Evolutionary conservation across 495 filamentous ascomycete species (phyloP).

Genomic region (Parachaetomium inaequale): DNA sequence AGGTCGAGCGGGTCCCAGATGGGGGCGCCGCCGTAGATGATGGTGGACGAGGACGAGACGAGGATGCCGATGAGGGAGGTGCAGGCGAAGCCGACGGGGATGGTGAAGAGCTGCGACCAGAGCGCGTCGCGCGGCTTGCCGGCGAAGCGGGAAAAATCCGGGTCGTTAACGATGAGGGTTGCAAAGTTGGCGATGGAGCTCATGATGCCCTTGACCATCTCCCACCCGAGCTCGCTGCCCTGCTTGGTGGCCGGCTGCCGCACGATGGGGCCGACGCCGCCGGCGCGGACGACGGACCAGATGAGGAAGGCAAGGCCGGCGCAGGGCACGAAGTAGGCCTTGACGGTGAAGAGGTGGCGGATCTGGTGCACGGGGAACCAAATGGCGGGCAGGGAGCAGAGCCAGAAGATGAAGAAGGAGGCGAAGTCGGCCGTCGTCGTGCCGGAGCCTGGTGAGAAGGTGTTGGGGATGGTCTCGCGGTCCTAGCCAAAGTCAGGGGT

Average conservation of each 20-base stretch:
- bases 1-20: slow-evolving; percentile 88
- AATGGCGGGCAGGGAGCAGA: slow-evolving; percentile 73
- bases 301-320: slow-evolving; percentile 87
- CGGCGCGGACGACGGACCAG: slow-evolving; percentile 79
- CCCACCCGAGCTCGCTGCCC: slow-evolving; percentile 74
- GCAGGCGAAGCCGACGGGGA: slow-evolving; percentile 79
- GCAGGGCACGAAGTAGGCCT: slow-evolving; percentile 77
- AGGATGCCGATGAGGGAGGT: slow-evolving; percentile 94
- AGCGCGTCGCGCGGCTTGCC: slow-evolving; percentile 73
- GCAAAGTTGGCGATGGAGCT: slow-evolving; percentile 89
- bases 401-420: slow-evolving; percentile 84
- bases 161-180: slow-evolving; percentile 79
- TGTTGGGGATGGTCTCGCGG: slow-evolving; percentile 58
- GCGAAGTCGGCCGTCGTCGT: slow-evolving; percentile 72
- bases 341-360: slow-evolving; percentile 88
- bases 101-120: slow-evolving; percentile 87
- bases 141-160: slow-evolving; percentile 88
- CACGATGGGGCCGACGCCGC: slow-evolving; percentile 83
- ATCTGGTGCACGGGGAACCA: slow-evolving; percentile 77
- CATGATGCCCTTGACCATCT: slow-evolving; percentile 81
- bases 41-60: slow-evolving; percentile 76
- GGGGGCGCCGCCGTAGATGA: slow-evolving; percentile 67
- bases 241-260: slow-evolving; percentile 60
- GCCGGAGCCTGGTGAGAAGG: slow-evolving; percentile 59
- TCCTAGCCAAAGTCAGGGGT: slow-evolving; percentile 34